Evolutionary conservation across 1,284 basidiomycete species (phyloP), one percentile per base, ranked within the genome.

Genomic region (Ceraceosorus guamensis): DNA sequence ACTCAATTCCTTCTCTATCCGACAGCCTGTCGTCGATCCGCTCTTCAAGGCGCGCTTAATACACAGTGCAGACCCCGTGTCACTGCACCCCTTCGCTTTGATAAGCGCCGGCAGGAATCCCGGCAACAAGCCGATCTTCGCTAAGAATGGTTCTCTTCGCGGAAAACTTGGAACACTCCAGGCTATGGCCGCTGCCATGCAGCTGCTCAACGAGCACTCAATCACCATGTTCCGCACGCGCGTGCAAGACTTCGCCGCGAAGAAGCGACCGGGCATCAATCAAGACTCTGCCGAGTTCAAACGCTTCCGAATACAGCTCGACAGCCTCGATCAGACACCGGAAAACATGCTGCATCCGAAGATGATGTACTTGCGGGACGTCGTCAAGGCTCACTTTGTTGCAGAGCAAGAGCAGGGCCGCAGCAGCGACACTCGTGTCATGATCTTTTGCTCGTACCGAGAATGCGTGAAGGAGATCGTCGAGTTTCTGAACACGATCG

Each of bases 401-500:
- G 55, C 49, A 5, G 56, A 59, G n/a, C 84, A 86, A 53, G 80
- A 82, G 7, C 80, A 91, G 1, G 79, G 91, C 6, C 35, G 79
- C 81, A 24, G 24, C 24, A 24, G 24, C 24, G 58, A 63, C 14
- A 89, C 90, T 0, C 83, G 87, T 59, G 88, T 87, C n/a, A 99
- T 98, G 88, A 88, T 99, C 1, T 99, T 98, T 72, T 89, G 88
- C 58, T 87, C 87, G 5, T 92, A 84, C 73, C 82, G 95, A 49
- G 85, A 89, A 56, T 87, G 87, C 52, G 90, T 98, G 3, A 86
- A 91, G 52, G 91, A 98, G 78, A 84, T 98, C 52, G 89, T 95
- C 14, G 83, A 61, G 46, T 45, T 59, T 54, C 50, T 76, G 78
- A 79, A 80, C 85, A 62, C 87, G 86, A 13, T 49, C 5, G 41